These are phyloP conservation scores for Aleurites moluccanus DNA, from an alignment of 441 rosid species.

Conservation along the genomic window DNA sequence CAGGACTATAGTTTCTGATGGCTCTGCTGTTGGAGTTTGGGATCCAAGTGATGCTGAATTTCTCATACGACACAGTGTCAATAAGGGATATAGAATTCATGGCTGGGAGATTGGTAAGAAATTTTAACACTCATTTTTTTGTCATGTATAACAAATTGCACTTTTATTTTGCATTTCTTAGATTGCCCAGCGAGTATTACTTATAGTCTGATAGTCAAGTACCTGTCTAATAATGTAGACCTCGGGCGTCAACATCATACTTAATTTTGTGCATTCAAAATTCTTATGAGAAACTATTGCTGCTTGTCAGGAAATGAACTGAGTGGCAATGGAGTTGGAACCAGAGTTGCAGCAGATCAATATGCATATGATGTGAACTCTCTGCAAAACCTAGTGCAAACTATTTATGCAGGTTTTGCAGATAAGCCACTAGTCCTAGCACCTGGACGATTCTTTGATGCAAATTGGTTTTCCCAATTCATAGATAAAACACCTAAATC, in stretches of 20 bases:
- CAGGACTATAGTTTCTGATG: conserved; percentile 27
- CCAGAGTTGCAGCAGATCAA: conserved; percentile 57
- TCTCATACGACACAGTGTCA: conserved; percentile 28
- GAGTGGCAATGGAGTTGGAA: conserved; percentile 70
- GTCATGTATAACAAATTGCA: background rate
- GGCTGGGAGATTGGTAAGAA: conserved; percentile 37
- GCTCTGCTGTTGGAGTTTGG: conserved; percentile 34
- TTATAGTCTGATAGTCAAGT: background rate
- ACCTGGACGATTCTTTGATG: conserved; percentile 80
- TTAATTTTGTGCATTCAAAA: background rate
- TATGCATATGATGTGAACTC: conserved; percentile 60
- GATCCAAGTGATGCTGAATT: conserved; percentile 32
- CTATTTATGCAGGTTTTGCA: conserved; percentile 40
- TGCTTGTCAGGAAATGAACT: conserved; percentile 65
- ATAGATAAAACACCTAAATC: conserved; percentile 23
- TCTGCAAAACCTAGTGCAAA: conserved; percentile 44
- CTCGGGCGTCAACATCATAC: too few relatives aligned
- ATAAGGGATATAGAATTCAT: conserved; percentile 25
- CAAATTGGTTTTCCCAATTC: conserved; percentile 59
- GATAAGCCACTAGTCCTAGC: conserved; percentile 63
- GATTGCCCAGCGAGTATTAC: too few relatives aligned
- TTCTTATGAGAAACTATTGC: background rate
- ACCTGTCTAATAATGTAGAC: too few relatives aligned
- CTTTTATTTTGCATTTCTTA: too few relatives aligned
- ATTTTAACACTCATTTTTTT: background rate